Evolutionary conservation across 352 stramenopile species (phyloP).

Genomic region (Phytophthora tubulina): DNA sequence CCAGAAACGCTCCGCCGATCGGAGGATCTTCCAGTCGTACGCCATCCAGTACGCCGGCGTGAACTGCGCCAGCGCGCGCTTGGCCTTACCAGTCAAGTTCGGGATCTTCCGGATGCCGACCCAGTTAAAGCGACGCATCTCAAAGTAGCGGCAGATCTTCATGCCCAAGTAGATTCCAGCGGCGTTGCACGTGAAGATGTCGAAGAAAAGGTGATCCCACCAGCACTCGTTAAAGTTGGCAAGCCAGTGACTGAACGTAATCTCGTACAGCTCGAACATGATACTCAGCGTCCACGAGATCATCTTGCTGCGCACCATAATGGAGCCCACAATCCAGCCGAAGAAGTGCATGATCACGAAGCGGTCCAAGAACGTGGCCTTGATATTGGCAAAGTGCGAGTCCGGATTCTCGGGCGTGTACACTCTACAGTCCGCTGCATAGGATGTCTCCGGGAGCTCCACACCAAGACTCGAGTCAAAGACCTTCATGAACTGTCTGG

Average conservation of each 20-base stretch:
- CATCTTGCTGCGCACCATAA: conserved; percentile 89
- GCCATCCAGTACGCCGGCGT: conserved; percentile 92
- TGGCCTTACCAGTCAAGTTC: conserved; percentile 80
- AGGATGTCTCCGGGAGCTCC: conserved; percentile 83
- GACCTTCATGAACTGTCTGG: conserved; percentile 84
- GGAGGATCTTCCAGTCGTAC: conserved; percentile 95
- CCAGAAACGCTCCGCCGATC: conserved; percentile 91
- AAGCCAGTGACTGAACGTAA: conserved; percentile 92
- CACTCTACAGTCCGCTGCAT: conserved; percentile 85
- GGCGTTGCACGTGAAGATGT: conserved; percentile 95
- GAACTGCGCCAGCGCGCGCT: conserved; percentile 89
- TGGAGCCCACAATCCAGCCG: conserved; percentile 87
- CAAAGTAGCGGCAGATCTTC: conserved; percentile 88
- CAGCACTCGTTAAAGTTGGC: conserved; percentile 97
- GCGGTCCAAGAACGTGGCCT: conserved; percentile 84
- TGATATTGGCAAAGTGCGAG: conserved; percentile 81
- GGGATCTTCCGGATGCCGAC: conserved; percentile 90
- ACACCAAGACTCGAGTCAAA: conserved; percentile 84
- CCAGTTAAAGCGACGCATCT: conserved; percentile 92
- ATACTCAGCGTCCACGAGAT: conserved; percentile 87
- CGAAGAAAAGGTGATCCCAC: conserved; percentile 95
- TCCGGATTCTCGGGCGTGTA: conserved; percentile 89
- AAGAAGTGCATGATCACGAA: conserved; percentile 94
- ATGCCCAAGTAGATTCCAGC: conserved; percentile 92
- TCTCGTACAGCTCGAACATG: conserved; percentile 89